Conservation (phyloP, 2,329 filamentous ascomycete genomes). For the Colletotrichum tropicicola region DNA sequence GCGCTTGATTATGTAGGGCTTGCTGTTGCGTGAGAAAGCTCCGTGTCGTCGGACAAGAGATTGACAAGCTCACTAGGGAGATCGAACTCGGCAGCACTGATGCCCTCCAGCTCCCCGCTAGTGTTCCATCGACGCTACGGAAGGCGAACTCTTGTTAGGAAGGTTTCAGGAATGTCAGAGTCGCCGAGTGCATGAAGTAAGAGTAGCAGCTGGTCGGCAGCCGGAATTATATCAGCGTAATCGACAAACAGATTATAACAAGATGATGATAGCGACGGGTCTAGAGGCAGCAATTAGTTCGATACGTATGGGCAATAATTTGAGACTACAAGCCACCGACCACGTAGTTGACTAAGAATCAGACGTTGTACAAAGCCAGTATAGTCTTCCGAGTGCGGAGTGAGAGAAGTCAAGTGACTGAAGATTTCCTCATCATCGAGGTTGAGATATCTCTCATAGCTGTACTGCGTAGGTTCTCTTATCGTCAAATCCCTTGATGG, state of each 20-base stretch:
- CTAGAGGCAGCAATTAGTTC: neutral
- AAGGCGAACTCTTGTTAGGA: conserved; percentile 33
- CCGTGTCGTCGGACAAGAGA: conserved; percentile 31
- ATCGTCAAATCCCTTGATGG: too few relatives aligned
- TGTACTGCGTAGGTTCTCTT: conserved; percentile 9
- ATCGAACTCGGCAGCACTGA: conserved; percentile 34
- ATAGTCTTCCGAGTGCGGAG: conserved; percentile 27
- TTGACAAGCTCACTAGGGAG: conserved; percentile 32
- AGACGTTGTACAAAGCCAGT: conserved; percentile 35
- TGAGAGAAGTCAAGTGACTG: conserved; percentile 36
- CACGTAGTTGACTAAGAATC: conserved; percentile 25
- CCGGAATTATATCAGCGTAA: conserved; percentile 37
- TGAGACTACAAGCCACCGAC: neutral
- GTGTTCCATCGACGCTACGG: conserved; percentile 35
- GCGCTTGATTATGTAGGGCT: conserved; percentile 26
- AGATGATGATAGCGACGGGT: conserved; percentile 4
- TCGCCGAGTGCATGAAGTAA: conserved; percentile 34
- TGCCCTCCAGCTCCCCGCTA: conserved; percentile 37
- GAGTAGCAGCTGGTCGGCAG: conserved; percentile 36
- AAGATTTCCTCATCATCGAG: conserved; percentile 43
- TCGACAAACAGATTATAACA: conserved; percentile 36
- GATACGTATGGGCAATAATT: neutral
- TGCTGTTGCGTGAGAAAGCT: conserved; percentile 4
- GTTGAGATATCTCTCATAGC: conserved; percentile 44
- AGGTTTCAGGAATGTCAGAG: conserved; percentile 31